These are phyloP conservation scores for rapeseed (Brassica napus) DNA, from an alignment of 345 rosid genomes.

Conservation along the genomic window DNA sequence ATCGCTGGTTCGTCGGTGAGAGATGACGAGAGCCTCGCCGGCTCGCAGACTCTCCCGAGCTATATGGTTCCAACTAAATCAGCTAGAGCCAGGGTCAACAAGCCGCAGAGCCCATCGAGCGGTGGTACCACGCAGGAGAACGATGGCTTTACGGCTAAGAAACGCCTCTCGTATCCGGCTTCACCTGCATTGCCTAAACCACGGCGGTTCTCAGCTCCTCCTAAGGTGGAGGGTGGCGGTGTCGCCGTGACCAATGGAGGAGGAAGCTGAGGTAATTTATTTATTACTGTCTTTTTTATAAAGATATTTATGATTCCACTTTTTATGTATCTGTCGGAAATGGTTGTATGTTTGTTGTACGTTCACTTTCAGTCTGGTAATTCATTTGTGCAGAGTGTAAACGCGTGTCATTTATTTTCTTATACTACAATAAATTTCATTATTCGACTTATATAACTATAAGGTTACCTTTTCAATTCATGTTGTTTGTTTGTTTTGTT, in stretches of 20 bases:
- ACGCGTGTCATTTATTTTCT: constrained; percentile 32
- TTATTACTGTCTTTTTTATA: not conserved
- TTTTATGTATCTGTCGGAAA: constrained; percentile 23
- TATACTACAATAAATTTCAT: constrained; percentile 5
- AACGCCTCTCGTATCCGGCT: constrained; percentile 75
- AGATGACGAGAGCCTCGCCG: constrained; percentile 77
- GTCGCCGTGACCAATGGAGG: constrained; percentile 49
- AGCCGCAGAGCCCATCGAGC: constrained; percentile 56
- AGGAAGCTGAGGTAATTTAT: constrained; percentile 36
- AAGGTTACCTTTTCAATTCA: constrained; percentile 11
- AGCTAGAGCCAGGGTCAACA: constrained; percentile 76
- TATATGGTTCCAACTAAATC: constrained; percentile 92
- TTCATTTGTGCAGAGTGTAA: constrained; percentile 47
- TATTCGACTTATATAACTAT: constrained; percentile 5
- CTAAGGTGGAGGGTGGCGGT: constrained; percentile 58
- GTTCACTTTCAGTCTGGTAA: constrained; percentile 13
- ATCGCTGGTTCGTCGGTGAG: constrained; percentile 57
- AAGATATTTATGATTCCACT: constrained; percentile 18
- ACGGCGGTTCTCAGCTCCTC: constrained; percentile 76
- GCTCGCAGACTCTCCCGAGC: constrained; percentile 67
- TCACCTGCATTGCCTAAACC: constrained; percentile 64
- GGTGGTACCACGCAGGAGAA: constrained; percentile 41
- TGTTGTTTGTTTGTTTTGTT: not conserved
- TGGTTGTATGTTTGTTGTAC: constrained; percentile 2
- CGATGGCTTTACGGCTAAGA: constrained; percentile 66